phyloP scores from a whole-genome alignment of 202 grass and related monocot species.

The Setaria viridis region DNA sequence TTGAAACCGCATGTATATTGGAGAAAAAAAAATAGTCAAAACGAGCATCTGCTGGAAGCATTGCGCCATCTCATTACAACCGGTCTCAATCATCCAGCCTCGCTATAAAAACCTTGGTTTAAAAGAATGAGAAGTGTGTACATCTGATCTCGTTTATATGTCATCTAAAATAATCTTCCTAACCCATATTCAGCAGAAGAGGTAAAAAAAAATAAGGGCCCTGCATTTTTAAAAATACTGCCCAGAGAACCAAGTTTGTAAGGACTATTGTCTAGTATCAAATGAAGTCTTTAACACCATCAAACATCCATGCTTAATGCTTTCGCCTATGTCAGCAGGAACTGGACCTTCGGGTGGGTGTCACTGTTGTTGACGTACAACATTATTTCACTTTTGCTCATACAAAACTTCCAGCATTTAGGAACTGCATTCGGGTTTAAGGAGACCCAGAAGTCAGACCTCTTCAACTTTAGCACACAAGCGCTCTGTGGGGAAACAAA shows the following conservation, averaged over 20 bases:
- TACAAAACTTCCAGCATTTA: slow-evolving; percentile 46
- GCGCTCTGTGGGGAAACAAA: slow-evolving; percentile 58
- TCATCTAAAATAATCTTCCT: slow-evolving; percentile 49
- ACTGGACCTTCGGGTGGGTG: slow-evolving; percentile 36
- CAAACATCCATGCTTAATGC: slow-evolving; percentile 19
- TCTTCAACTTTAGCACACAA: slow-evolving; percentile 91
- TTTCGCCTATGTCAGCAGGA: slow-evolving; percentile 48
- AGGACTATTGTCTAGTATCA: slow-evolving; percentile 51
- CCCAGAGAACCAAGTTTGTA: slow-evolving; percentile 44
- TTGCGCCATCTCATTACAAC: slow-evolving; percentile 38
- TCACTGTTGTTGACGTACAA: slow-evolving; percentile 30
- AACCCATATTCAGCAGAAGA: slow-evolving; percentile 46
- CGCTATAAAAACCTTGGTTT: slow-evolving; percentile 16
- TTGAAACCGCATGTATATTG: not conserved
- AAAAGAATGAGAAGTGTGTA: slow-evolving; percentile 52
- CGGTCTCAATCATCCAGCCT: slow-evolving; percentile 28
- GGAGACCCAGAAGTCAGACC: slow-evolving; percentile 42
- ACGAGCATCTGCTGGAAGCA: slow-evolving; percentile 38
- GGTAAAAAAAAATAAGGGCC: slow-evolving; percentile 38
- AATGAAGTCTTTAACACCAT: slow-evolving; percentile 24
- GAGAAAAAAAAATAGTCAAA: slow-evolving; percentile 15
- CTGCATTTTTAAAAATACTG: slow-evolving; percentile 44
- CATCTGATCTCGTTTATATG: slow-evolving; percentile 43
- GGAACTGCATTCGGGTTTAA: slow-evolving; percentile 21
- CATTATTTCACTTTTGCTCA: slow-evolving; percentile 44